Base-by-base conservation (phyloP, 2,329 filamentous ascomycete genomes). In the Emergomyces africanus region DNA sequence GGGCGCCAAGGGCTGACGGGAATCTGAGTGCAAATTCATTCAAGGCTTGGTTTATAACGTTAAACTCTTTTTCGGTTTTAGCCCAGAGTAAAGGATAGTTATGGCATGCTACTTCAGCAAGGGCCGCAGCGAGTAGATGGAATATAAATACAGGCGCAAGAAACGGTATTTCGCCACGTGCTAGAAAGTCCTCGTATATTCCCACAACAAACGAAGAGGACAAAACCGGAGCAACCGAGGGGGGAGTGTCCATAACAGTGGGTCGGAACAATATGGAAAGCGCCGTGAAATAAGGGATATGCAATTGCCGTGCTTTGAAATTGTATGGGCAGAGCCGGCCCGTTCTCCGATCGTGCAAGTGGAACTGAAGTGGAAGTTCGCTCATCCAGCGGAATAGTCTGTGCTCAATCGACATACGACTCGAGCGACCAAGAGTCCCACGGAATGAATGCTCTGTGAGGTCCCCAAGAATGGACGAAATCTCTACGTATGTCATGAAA, bases 341-440 rank as follows among this genome's bases (percentile, higher is more conserved):
- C 1, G 62, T 56, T 20, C 41, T 56, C 35, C 55, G 42, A 35
- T 61, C 37, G 41, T 63, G 61, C 14, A 64, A 57, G 14, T 54
- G 56, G 2, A 64, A 59, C 15, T 57, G 35, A 12, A 41, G 41
- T 15, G 61, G 62, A 15, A 64, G 35, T 5, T 57, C 54, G 44
- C 70, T 70, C 10, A 70, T 55, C 70, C 69, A 72, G 30, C 70
- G 61, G 53, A 70, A 72, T 0, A 71, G 62, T 33, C 67, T 60
- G 54, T 71, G 67, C 39, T 68, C 69, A 5, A 72, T 62, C 2
- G 66, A 64, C 64, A 55, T 67, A 68, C 35, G 58, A n/a, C 58
- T 62, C 37, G 54, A 58, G 18, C 60, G 59, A 69, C 65, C 54
- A 67, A 65, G 66, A 30, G 68, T 65, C 55, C 69, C 69, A 10